These are phyloP conservation scores for Solanum chmielewskii DNA, from an alignment of 257 asterid species.

Conservation along the genomic window DNA sequence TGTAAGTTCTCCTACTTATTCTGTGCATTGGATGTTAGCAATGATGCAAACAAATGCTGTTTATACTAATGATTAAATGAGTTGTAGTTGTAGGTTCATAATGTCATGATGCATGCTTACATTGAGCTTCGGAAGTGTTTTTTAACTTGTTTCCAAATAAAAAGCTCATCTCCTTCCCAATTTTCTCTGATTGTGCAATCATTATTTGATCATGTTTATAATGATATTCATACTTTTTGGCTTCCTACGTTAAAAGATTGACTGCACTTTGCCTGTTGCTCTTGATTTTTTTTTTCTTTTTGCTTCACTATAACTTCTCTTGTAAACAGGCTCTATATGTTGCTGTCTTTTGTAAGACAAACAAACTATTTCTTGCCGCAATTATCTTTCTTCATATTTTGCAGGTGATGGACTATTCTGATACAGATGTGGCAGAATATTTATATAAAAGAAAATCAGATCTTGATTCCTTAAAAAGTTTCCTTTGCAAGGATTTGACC, in stretches of 20 bases:
- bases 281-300: not conserved
- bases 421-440: slow-evolving; percentile 92
- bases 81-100: not conserved
- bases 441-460: slow-evolving; percentile 53
- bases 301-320: not conserved
- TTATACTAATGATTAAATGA: not conserved
- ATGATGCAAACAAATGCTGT: not conserved
- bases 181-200: not conserved
- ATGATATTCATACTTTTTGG: not conserved
- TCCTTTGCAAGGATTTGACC: slow-evolving; percentile 82
- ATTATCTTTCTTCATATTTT: slow-evolving; percentile 1
- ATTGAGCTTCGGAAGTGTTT: not conserved
- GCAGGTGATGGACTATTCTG: slow-evolving; percentile 94
- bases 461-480: slow-evolving; percentile 46
- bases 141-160: not conserved
- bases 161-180: not conserved
- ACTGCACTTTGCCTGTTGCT: not conserved
- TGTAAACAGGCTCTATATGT: not conserved
- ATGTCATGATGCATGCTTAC: not conserved
- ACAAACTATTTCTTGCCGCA: not conserved
- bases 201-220: not conserved
- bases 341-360: not conserved
- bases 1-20: slow-evolving; percentile 28
- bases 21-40: not conserved
- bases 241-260: not conserved